Base-by-base conservation (phyloP, 2,329 filamentous ascomycete genomes). In the Microdochium nivale region DNA sequence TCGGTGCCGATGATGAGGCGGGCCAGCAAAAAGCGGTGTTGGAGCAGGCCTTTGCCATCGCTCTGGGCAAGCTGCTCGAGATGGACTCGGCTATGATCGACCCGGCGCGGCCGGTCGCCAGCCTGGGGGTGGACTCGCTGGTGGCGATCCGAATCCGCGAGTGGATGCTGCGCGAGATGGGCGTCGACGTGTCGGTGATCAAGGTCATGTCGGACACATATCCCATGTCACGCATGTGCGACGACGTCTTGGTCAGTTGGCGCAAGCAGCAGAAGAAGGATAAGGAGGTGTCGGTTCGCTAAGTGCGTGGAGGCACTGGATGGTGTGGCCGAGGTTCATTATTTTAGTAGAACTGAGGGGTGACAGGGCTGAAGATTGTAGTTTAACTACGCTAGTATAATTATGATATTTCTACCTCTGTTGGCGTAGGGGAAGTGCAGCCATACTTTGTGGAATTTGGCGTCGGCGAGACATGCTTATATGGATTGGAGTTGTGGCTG, bases 51-150 rank as follows among this genome's bases (percentile, higher is more conserved):
- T 37, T 46, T 21, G 21, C 35, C 43, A 16, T n/a, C 33, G 33
- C 24, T 3, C 19, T 46, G 43, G 24, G 21, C 43, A 4, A 9
- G 43, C 43, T 46, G 43, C 43, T 23, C 43, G 65, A 72, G 19
- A 51, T 55, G 23, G 54, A 72, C 4, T 58, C 55, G 2, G 53
- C 25, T 0, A 59, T 65, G 0, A 24, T 49, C 1, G 56, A 60
- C 14, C 33, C 51, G 2, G 58, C 57, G 5, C 61, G 62, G 48
- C 67, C 60, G 49, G 53, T 73, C 10, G 53, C 56, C 2, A 69
- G 71, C 30, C 56, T 74, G 1, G 72, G 71, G 2, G 61, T 71
- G 3, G 70, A 74, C 57, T 71, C 70, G 10, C 62, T 75, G 2
- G 63, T 66, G 0, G 71, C 70, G 0, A 67, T 72, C 3, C 70